Conservation (phyloP, 176 grass and related monocot genomes). For the Musa beccarii region DNA sequence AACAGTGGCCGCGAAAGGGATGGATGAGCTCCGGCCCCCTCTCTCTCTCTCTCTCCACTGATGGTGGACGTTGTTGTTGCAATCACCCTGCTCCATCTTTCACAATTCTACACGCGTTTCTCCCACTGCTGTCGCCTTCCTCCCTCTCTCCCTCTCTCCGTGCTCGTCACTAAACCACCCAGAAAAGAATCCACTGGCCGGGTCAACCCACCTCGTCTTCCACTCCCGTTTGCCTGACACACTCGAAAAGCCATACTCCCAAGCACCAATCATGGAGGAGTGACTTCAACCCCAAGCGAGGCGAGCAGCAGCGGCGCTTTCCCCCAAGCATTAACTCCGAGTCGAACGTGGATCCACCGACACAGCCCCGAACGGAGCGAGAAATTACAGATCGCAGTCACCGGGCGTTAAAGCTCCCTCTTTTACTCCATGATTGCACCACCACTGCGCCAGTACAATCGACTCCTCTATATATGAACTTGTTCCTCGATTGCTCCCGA, state of each 20-base stretch:
- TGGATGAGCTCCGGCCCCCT: not conserved
- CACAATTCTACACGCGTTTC: not conserved
- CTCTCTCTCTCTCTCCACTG: not conserved
- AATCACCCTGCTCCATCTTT: not conserved
- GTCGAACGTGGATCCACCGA: not conserved
- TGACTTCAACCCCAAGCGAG: conserved; percentile 6
- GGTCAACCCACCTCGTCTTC: not conserved
- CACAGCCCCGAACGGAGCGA: not conserved
- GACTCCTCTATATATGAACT: not conserved
- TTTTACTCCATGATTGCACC: no score
- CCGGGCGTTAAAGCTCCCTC: not conserved
- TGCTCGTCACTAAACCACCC: not conserved
- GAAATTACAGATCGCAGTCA: not conserved
- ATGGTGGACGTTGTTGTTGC: not conserved
- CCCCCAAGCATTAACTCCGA: not conserved
- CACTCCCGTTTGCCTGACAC: not conserved
- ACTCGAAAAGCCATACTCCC: not conserved
- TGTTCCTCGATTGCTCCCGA: not conserved
- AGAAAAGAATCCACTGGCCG: not conserved
- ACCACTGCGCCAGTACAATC: not conserved
- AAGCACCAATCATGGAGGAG: not conserved
- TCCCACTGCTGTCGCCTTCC: not conserved
- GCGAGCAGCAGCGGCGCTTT: not conserved
- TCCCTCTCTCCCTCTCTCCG: not conserved
- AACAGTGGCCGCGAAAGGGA: not conserved